Conservation (phyloP, 768 basidiomycete species). For the Epithele typhae region DNA sequence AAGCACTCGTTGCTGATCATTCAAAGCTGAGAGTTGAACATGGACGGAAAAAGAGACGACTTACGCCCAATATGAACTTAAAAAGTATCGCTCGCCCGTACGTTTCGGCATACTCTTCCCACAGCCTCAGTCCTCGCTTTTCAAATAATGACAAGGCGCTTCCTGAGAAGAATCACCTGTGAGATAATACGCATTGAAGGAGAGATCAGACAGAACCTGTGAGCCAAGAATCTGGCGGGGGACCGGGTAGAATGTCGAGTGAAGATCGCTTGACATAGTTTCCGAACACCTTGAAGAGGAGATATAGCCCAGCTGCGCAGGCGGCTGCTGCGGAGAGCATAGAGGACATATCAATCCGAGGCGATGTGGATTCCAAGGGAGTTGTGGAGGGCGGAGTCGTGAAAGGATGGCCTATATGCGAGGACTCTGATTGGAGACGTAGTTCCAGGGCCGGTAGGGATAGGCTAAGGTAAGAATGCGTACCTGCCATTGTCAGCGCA, state of each 20-base stretch:
- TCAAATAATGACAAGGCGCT: not conserved
- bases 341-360: not conserved
- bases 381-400: no score
- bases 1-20: constrained; percentile 39
- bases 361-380: not conserved
- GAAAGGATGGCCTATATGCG: no score
- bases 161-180: no score
- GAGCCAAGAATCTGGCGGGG: not conserved
- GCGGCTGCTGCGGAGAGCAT: not conserved
- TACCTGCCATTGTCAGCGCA: no score
- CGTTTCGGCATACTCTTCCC: constrained; percentile 5
- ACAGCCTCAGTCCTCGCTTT: not conserved
- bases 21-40: not conserved
- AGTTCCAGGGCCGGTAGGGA: no score
- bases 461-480: no score
- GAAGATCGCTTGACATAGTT: not conserved
- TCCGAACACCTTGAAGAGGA: constrained; percentile 1
- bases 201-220: not conserved
- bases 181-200: not conserved
- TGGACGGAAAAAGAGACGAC: not conserved
- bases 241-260: constrained; percentile 7
- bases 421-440: no score
- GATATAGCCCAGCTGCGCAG: not conserved
- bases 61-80: constrained; percentile 43
- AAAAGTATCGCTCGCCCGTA: constrained; percentile 43